Percentiles rank a stretch among this genome's conserved stretches.
These are phyloP conservation scores for Hericium alpestre DNA, from an alignment of 768 basidiomycete genomes.

Conservation along the genomic window DNA sequence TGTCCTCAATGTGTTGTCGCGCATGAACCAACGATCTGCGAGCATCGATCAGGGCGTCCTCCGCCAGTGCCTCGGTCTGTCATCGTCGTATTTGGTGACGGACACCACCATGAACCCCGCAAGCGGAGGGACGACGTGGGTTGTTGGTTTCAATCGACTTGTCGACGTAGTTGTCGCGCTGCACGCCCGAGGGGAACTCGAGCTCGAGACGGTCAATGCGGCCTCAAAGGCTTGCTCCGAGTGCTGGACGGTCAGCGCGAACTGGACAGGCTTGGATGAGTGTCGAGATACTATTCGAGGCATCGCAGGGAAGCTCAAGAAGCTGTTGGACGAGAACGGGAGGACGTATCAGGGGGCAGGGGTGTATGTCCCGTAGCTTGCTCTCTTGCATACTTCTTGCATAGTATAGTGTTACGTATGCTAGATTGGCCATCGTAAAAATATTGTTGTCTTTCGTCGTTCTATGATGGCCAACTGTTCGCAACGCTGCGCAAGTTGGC, in stretches of 20 bases:
- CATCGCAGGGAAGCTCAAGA: conserved; percentile 52
- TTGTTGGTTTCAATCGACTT: conserved; percentile 52
- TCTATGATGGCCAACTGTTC: no score
- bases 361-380: conserved; percentile 25
- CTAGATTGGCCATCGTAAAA: no score
- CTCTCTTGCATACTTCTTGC: background rate
- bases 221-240: conserved; percentile 67
- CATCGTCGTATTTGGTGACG: conserved; percentile 71
- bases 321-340: conserved; percentile 44
- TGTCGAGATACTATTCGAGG: conserved; percentile 51
- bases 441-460: no score
- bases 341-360: conserved; percentile 27
- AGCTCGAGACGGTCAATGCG: conserved; percentile 65
- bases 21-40: conserved; percentile 35
- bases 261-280: conserved; percentile 59
- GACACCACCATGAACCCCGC: conserved; percentile 58
- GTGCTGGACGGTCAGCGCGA: conserved; percentile 65
- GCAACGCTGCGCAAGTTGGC: no score
- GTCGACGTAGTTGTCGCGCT: conserved; percentile 68
- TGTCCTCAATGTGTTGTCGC: conserved; percentile 44
- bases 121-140: conserved; percentile 52
- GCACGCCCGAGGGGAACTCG: conserved; percentile 54
- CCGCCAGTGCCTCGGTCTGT: conserved; percentile 54
- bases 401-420: no score
- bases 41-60: conserved; percentile 51